Percentiles rank a stretch among this genome's conserved stretches.
Conservation (phyloP, 441 rosid genomes). For the Adansonia grandidieri region DNA sequence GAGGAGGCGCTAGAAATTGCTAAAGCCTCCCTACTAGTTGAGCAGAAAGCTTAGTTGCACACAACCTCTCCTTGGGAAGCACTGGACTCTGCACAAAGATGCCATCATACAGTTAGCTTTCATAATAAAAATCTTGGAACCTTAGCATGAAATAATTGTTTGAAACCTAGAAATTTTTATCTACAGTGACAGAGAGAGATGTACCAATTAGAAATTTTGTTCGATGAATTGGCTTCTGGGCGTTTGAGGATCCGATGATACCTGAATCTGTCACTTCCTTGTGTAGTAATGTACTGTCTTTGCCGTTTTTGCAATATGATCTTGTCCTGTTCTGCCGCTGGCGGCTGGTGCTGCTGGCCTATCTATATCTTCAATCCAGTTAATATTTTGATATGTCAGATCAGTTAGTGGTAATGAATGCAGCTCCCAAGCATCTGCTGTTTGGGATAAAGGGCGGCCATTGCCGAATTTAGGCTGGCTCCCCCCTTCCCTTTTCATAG, state of each 20-base stretch:
- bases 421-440: background rate
- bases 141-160: background rate
- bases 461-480: background rate
- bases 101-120: background rate
- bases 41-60: constrained; percentile 31
- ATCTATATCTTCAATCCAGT: background rate
- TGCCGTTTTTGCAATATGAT: background rate
- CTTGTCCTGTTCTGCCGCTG: background rate
- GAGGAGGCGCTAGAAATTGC: constrained; percentile 86
- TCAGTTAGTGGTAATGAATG: background rate
- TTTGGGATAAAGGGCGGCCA: background rate
- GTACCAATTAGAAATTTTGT: background rate
- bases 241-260: background rate
- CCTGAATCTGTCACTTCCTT: background rate
- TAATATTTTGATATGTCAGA: background rate
- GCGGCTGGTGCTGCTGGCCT: background rate
- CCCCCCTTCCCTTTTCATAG: background rate
- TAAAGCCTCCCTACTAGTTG: constrained; percentile 44
- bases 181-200: background rate
- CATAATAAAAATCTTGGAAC: constrained; percentile 7
- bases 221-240: background rate
- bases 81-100: background rate
- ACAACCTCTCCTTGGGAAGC: background rate
- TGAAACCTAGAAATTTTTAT: background rate
- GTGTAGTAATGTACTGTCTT: background rate